Conservation (phyloP, 805 yeast genomes). For the Suhomyces sp. region DNA sequence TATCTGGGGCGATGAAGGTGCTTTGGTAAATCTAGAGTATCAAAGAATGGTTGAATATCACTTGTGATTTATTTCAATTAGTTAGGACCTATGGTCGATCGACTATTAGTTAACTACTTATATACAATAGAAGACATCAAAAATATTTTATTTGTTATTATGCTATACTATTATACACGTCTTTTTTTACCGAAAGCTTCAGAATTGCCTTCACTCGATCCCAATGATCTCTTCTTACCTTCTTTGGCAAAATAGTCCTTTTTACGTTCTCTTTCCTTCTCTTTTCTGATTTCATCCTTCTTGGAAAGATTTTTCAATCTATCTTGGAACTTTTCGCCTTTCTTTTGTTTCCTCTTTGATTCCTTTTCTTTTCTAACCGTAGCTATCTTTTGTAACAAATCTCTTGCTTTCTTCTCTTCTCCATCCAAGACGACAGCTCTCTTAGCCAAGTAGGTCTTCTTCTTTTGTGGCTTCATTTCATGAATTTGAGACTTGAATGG, state of each 20-base stretch:
- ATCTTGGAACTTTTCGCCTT: slow-evolving; percentile 71
- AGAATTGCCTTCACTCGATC: slow-evolving; percentile 28
- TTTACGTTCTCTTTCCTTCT: slow-evolving; percentile 80
- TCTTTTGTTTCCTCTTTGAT: slow-evolving; percentile 67
- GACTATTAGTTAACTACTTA: background rate
- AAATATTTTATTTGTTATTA: background rate
- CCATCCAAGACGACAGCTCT: slow-evolving; percentile 93
- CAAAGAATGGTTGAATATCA: slow-evolving; percentile 32
- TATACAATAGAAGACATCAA: background rate
- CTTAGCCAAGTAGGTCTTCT: slow-evolving; percentile 75
- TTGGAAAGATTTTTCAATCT: slow-evolving; percentile 75
- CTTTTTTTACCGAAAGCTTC: slow-evolving; percentile 35
- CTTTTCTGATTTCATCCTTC: slow-evolving; percentile 62
- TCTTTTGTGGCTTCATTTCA: slow-evolving; percentile 83
- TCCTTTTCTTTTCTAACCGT: slow-evolving; percentile 87
- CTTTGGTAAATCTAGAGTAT: slow-evolving; percentile 20
- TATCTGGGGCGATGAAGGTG: slow-evolving; percentile 60
- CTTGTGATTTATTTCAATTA: slow-evolving; percentile 8
- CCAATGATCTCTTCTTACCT: slow-evolving; percentile 59
- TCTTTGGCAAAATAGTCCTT: slow-evolving; percentile 77
- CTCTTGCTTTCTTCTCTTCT: slow-evolving; percentile 90
- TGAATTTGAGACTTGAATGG: slow-evolving; percentile 93
- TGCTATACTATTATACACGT: slow-evolving; percentile 17
- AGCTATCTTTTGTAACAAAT: slow-evolving; percentile 80
- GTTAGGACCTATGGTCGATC: background rate